Percentiles rank a stretch among this genome's conserved stretches.
These are phyloP conservation scores for Ilyonectria sp. DNA, from an alignment of 2,329 filamentous ascomycete genomes.

Conservation along the genomic window DNA sequence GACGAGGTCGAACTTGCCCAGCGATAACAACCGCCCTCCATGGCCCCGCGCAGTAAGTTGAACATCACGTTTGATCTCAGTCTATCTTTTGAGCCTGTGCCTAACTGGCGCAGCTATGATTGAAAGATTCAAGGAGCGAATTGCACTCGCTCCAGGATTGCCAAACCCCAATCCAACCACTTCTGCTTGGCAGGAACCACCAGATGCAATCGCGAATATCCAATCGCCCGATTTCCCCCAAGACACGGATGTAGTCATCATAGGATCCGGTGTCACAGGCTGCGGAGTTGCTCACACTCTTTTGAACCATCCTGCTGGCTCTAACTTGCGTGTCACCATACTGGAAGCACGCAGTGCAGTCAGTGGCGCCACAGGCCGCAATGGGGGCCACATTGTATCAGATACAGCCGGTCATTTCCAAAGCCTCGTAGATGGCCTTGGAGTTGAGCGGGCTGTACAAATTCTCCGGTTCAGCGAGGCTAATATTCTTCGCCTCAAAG, in stretches of 20 bases:
- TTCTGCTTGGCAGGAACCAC: neutral
- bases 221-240: neutral
- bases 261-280: slow-evolving; percentile 22
- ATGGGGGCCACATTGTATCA: slow-evolving; percentile 46
- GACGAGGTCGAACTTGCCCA: too few relatives aligned
- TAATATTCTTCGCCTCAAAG: slow-evolving; percentile 22
- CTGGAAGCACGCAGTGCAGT: slow-evolving; percentile 45
- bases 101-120: too few relatives aligned
- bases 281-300: slow-evolving; percentile 31
- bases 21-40: too few relatives aligned
- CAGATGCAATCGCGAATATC: neutral
- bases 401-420: slow-evolving; percentile 56
- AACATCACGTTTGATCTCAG: too few relatives aligned
- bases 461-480: slow-evolving; percentile 58
- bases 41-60: too few relatives aligned
- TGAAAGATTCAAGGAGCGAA: neutral
- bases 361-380: slow-evolving; percentile 49
- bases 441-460: slow-evolving; percentile 54
- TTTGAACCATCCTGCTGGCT: slow-evolving; percentile 30
- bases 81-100: too few relatives aligned
- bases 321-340: slow-evolving; percentile 31
- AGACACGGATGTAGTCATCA: slow-evolving; percentile 14
- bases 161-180: neutral
- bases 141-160: neutral
- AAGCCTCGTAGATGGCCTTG: slow-evolving; percentile 48